These are phyloP conservation scores for Neofusicoccum cordaticola DNA, from an alignment of 2,329 filamentous ascomycete species.

Conservation along the genomic window DNA sequence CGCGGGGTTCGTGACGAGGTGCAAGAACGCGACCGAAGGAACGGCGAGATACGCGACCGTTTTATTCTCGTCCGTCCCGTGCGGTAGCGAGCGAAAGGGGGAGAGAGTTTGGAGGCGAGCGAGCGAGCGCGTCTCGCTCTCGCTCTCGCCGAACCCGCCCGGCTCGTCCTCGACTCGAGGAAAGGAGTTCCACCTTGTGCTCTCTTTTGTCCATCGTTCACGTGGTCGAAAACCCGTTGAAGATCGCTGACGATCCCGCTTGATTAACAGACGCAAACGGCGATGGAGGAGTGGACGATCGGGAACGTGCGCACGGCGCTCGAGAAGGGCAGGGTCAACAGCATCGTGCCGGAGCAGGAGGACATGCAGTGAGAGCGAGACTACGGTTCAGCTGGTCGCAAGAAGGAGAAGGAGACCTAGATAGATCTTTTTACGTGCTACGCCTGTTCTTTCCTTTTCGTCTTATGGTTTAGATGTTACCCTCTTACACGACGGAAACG, in stretches of 20 bases:
- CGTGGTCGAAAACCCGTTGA: not conserved
- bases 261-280: constrained; percentile 47
- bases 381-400: not conserved
- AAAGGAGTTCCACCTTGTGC: not conserved
- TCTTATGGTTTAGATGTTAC: no score
- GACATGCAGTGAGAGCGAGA: constrained; percentile 31
- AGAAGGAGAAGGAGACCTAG: not conserved
- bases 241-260: constrained; percentile 6
- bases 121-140: not conserved
- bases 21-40: not conserved
- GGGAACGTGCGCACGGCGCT: constrained; percentile 66
- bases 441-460: no score
- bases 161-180: not conserved
- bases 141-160: not conserved
- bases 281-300: constrained; percentile 74
- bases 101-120: no score
- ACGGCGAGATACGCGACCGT: not conserved
- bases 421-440: not conserved
- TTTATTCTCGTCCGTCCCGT: not conserved
- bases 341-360: constrained; percentile 70
- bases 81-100: not conserved
- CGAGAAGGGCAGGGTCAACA: constrained; percentile 61
- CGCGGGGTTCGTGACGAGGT: not conserved
- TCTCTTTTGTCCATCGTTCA: not conserved
- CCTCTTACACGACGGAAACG: no score